These are phyloP conservation scores for Lizonia empirigonia DNA, from an alignment of 2,329 filamentous ascomycete species.

Conservation along the genomic window DNA sequence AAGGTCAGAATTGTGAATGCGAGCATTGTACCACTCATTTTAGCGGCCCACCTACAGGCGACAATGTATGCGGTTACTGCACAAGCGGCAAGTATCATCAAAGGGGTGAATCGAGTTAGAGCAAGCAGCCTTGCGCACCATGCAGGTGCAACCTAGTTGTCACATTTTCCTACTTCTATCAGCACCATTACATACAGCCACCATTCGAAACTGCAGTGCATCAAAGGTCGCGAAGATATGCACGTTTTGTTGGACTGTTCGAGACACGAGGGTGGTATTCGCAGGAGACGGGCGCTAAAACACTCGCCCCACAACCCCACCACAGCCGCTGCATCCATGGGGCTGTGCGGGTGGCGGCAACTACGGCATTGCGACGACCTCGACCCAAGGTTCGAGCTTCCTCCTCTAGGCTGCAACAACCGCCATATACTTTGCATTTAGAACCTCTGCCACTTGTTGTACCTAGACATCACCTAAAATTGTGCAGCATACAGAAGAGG, in stretches of 20 bases:
- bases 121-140: neutral
- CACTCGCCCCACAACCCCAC: slow-evolving; percentile 11
- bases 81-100: slow-evolving; percentile 37
- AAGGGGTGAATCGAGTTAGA: slow-evolving; percentile 18
- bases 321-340: slow-evolving; percentile 5
- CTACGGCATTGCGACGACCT: slow-evolving; percentile 18
- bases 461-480: neutral
- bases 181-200: neutral
- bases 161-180: neutral
- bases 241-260: neutral
- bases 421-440: neutral
- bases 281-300: slow-evolving; percentile 7
- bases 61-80: slow-evolving; percentile 36
- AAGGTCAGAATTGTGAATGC: slow-evolving; percentile 36
- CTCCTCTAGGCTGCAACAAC: slow-evolving; percentile 13
- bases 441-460: neutral
- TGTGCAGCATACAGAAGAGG: neutral
- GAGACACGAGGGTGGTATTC: neutral
- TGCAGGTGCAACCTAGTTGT: neutral
- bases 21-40: slow-evolving; percentile 26
- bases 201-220: neutral
- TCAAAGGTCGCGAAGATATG: neutral
- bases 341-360: slow-evolving; percentile 25
- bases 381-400: slow-evolving; percentile 4
- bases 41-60: slow-evolving; percentile 26